Base-by-base conservation (phyloP, 164 flowering plant genomes). In the Hamamelis virginiana region DNA sequence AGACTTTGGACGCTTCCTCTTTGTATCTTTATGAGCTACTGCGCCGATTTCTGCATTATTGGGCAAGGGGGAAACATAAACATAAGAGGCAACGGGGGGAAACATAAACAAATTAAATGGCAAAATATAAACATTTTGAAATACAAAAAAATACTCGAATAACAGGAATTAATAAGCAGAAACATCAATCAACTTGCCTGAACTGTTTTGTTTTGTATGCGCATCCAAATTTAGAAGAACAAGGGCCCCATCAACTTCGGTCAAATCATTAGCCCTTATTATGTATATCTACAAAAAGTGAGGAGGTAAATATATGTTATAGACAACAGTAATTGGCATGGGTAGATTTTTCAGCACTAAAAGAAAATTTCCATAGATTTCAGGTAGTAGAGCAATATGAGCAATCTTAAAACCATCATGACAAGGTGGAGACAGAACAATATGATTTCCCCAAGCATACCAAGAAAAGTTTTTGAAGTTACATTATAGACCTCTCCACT, bases 161-260 rank as follows among this genome's bases (percentile, higher is more conserved):
- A 48, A 63, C 18, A 15, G 19, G 9, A 56, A 72, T 11, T 21
- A 62, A 11, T 9, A 58, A 21, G 58, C 58, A 68, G 14, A 60
- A 33, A 23, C 21, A 57, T 48, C 4, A 21, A 46, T 8, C 12
- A 47, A 69, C 72, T 73, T 77, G 76, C 91, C 85, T 72, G 73
- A 67, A 16, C 52, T 69, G 58, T 13, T 67, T 59, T 68, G 65
- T 27, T 72, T 76, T 16, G 66, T 61, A 44, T 18, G 61, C 63
- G 73, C 9, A 50, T 76, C 84, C 69, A 82, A 69, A 69, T 78
- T 76, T 52, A 76, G 76, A 48, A 83, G 80, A 56, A 77, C 80
- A 65, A 80, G 71, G 44, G 87, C 88, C 22, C 86, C 86, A 70
- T 82, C 86, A 43, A 82, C 74, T 75, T 80, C 85, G 12, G 74